Evolutionary conservation across 1,284 basidiomycete genomes (phyloP).

Genomic region (Leccinum subspadiceum): DNA sequence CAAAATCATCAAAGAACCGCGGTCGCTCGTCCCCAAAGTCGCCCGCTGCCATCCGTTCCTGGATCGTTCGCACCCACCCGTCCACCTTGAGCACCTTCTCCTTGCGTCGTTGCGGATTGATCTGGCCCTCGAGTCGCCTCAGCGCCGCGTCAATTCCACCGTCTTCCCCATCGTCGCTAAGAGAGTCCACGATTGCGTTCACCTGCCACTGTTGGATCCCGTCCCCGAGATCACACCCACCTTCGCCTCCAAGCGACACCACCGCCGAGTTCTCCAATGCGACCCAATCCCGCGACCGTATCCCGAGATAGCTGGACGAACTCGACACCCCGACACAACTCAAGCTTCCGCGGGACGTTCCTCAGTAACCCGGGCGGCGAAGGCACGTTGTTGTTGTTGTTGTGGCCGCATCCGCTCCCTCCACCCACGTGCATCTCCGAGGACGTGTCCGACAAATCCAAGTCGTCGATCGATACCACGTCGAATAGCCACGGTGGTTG

Average conservation of each 20-base stretch:
- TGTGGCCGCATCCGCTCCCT: conserved; percentile 12
- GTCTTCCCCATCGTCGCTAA: conserved; percentile 70
- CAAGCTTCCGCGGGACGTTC: conserved; percentile 56
- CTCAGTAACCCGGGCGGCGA: conserved; percentile 51
- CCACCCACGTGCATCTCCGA: conserved; percentile 38
- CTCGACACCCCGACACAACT: conserved; percentile 73
- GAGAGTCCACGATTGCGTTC: conserved; percentile 71
- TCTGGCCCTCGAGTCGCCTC: conserved; percentile 76
- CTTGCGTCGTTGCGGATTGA: conserved; percentile 66
- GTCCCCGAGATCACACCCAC: conserved; percentile 31
- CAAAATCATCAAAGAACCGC: conserved; percentile 41
- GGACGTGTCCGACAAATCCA: conserved; percentile 72
- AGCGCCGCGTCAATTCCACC: conserved; percentile 82
- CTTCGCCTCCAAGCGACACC: conserved; percentile 36
- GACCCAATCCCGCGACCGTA: conserved; percentile 35
- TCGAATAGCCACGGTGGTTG: conserved; percentile 56
- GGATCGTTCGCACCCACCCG: conserved; percentile 74
- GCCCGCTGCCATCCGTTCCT: conserved; percentile 58
- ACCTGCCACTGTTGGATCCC: conserved; percentile 74
- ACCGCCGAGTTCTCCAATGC: conserved; percentile 41
- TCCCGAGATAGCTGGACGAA: conserved; percentile 58
- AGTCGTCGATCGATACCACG: conserved; percentile 70
- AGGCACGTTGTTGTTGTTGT: conserved; percentile 19
- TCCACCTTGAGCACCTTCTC: conserved; percentile 77
- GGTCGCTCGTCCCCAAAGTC: conserved; percentile 57